Base-by-base conservation (phyloP, 495 filamentous ascomycete genomes). In the Lasiosphaeria hispida region DNA sequence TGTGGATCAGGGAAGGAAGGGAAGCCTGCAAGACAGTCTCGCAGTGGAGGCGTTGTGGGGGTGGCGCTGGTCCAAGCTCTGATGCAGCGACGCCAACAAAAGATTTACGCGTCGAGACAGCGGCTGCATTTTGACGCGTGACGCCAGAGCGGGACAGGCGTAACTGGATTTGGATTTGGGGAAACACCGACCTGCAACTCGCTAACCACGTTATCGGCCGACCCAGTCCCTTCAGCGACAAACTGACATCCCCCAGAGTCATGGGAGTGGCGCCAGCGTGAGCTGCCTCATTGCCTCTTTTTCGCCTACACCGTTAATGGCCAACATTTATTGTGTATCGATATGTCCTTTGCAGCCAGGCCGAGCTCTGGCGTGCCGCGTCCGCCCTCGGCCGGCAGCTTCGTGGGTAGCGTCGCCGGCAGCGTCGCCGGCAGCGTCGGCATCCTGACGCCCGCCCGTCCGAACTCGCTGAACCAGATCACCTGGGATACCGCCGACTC, bases 361-460 rank as follows among this genome's bases (percentile, higher is more conserved):
- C 68, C 49, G 10, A 44, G 48, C 49, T 53, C 69, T 48, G 63
- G 72, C 71, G 66, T 66, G 72, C 72, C 72, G 66, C 76, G 71
- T 71, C 70, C 66, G 2, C 10, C 35, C 13, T 62, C 64, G 45
- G 49, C 67, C 71, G 62, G 58, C 58, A 45, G 64, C 69, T 11
- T 69, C 75, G 35, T 63, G 43, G 14, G 30, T 48, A 38, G 35
- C 40, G 17, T 35, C 49, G 18, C 23, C 45, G 14, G 30, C 50
- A 38, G 35, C 40, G 17, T 35, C 49, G 18, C 23, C 54, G n/a
- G 53, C 58, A 10, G 15, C 45, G 1, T 40, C 37, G 60, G 52
- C 13, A 42, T 61, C 13, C 55, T 47, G 15, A 52, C 58, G 2
- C 49, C 59, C 0, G 42, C 56, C 30, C 18, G 45, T n/a, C 41